Conservation (phyloP, 768 basidiomycete genomes). For the Pulveroboletus frians region DNA sequence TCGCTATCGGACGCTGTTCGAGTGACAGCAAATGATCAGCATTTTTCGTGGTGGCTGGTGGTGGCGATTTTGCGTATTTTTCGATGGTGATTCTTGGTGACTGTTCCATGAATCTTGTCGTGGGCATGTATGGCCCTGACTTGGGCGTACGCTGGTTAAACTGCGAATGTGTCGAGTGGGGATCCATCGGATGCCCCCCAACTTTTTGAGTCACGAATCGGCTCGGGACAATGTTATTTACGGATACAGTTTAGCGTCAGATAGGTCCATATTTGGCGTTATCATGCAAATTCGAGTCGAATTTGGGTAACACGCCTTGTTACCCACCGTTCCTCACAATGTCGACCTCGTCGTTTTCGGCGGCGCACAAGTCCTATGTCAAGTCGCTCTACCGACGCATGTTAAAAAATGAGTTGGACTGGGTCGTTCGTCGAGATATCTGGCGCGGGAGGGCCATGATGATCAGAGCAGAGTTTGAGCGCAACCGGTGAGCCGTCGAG, state of each 20-base stretch:
- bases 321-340: slow-evolving; percentile 30
- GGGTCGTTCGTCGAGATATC: slow-evolving; percentile 79
- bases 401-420: slow-evolving; percentile 84
- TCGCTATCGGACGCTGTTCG: slow-evolving; percentile 57
- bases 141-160: slow-evolving; percentile 72
- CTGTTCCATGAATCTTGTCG: slow-evolving; percentile 42
- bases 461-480: slow-evolving; percentile 90
- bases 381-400: slow-evolving; percentile 88
- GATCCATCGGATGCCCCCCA: slow-evolving; percentile 50
- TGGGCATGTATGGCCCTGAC: slow-evolving; percentile 51
- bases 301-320: neutral
- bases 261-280: slow-evolving; percentile 15
- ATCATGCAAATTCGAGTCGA: slow-evolving; percentile 7
- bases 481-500: slow-evolving; percentile 59
- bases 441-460: slow-evolving; percentile 83
- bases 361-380: slow-evolving; percentile 77
- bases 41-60: slow-evolving; percentile 17
- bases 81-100: slow-evolving; percentile 39
- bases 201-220: neutral
- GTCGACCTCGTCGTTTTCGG: slow-evolving; percentile 60
- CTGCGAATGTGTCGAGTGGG: slow-evolving; percentile 68
- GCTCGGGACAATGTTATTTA: too few relatives aligned
- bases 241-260: too few relatives aligned
- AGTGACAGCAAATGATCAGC: slow-evolving; percentile 14
- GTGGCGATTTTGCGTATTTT: slow-evolving; percentile 38